Evolutionary conservation across 2,329 filamentous ascomycete genomes (phyloP).

Genomic region (Fonsecaea multimorphosa): DNA sequence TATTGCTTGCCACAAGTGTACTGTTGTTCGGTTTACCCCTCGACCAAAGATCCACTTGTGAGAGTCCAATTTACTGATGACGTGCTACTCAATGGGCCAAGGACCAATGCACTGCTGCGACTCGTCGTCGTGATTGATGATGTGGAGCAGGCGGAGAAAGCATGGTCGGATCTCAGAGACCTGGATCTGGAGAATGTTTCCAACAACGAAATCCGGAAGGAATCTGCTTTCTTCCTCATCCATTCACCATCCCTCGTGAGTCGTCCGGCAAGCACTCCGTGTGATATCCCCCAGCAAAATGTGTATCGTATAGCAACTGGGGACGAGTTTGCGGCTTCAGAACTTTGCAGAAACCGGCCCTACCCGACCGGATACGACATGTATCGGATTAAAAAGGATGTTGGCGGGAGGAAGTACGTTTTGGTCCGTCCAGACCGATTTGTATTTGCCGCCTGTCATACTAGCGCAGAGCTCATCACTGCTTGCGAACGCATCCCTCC

Average conservation of each 20-base stretch:
- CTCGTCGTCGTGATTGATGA: constrained; percentile 26
- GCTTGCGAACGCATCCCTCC: constrained; percentile 17
- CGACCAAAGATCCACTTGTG: neutral
- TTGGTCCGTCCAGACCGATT: constrained; percentile 45
- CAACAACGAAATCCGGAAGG: constrained; percentile 27
- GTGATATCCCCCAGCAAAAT: neutral
- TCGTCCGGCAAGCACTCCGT: neutral
- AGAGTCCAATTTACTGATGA: constrained; percentile 44
- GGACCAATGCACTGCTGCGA: constrained; percentile 18
- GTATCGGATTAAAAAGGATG: constrained; percentile 37
- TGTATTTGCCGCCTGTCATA: constrained; percentile 44
- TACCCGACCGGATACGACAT: constrained; percentile 42
- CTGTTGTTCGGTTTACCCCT: constrained; percentile 34
- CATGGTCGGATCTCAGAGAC: constrained; percentile 43
- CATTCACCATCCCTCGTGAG: constrained; percentile 6
- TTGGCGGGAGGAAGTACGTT: constrained; percentile 39
- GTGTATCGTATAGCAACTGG: constrained; percentile 40
- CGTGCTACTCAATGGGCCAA: constrained; percentile 39
- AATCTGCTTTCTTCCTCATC: constrained; percentile 24
- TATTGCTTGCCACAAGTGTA: constrained; percentile 46
- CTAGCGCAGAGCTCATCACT: constrained; percentile 35
- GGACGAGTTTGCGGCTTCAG: constrained; percentile 42
- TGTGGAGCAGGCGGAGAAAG: constrained; percentile 33
- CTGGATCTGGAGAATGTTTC: constrained; percentile 18
- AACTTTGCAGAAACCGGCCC: constrained; percentile 42